These are phyloP conservation scores for Pisolithus marmoratus DNA, from an alignment of 768 basidiomycete species.

Conservation along the genomic window DNA sequence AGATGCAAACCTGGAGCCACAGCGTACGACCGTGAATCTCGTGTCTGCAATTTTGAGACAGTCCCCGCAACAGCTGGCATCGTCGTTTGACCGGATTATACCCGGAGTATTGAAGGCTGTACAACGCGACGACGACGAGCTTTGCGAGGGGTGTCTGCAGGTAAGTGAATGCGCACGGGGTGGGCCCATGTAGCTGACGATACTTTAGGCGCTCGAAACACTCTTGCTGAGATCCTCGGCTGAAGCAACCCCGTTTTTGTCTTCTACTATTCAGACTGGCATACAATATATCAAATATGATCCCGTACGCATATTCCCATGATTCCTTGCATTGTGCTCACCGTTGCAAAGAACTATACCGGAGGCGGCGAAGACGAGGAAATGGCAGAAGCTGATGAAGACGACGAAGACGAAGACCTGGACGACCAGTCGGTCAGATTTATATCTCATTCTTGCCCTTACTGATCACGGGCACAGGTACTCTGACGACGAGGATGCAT, in stretches of 20 bases:
- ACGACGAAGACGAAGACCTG: constrained; percentile 76
- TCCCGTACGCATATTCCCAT: constrained; percentile 47
- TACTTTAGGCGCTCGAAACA: constrained; percentile 71
- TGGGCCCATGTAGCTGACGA: constrained; percentile 4
- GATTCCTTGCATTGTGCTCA: background rate
- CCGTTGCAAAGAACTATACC: constrained; percentile 64
- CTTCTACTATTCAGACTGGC: constrained; percentile 62
- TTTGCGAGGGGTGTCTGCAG: constrained; percentile 76
- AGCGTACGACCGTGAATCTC: constrained; percentile 74
- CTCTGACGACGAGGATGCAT: constrained; percentile 96
- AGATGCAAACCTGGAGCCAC: constrained; percentile 54
- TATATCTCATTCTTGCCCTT: background rate
- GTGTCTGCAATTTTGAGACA: constrained; percentile 75
- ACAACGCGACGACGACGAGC: constrained; percentile 75
- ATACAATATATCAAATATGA: constrained; percentile 86
- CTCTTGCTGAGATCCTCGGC: constrained; percentile 78
- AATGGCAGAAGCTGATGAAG: constrained; percentile 51
- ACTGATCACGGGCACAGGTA: constrained; percentile 48
- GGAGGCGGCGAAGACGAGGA: constrained; percentile 65
- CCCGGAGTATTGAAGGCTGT: constrained; percentile 67
- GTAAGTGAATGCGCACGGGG: constrained; percentile 28
- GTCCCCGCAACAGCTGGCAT: constrained; percentile 61
- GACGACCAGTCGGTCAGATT: constrained; percentile 61
- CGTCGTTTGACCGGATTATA: constrained; percentile 56
- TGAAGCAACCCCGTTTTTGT: constrained; percentile 72